Evolutionary conservation across 2,329 filamentous ascomycete species (phyloP).

Genomic region (Ophiosphaerella narmari): DNA sequence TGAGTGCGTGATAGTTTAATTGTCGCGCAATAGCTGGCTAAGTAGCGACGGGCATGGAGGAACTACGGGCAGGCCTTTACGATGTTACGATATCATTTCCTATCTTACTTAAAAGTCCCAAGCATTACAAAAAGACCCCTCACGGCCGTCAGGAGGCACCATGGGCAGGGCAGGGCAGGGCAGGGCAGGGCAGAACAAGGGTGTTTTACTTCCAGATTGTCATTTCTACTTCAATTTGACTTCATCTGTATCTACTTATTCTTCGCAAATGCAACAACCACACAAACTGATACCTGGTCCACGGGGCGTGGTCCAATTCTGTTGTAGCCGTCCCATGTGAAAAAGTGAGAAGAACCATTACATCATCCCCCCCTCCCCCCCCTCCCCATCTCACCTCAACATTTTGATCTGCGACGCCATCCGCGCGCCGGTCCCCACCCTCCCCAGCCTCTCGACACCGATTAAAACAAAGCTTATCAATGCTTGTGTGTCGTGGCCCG

Average conservation of each 20-base stretch:
- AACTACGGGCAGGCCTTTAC: constrained; percentile 10
- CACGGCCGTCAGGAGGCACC: constrained; percentile 13
- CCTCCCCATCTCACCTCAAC: too few species aligned
- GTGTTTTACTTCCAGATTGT: neutral
- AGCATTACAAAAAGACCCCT: constrained; percentile 26
- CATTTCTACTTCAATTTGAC: constrained; percentile 1
- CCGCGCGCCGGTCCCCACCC: neutral
- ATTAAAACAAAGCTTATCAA: constrained; percentile 1
- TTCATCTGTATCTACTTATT: too few species aligned
- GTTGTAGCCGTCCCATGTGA: too few species aligned
- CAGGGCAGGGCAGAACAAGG: constrained; percentile 1
- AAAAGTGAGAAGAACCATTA: too few species aligned
- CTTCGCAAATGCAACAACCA: too few species aligned
- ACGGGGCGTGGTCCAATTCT: too few species aligned
- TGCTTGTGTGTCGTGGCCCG: neutral
- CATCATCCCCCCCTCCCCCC: too few species aligned
- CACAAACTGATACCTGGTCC: too few species aligned
- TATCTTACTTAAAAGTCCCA: constrained; percentile 14
- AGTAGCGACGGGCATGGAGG: constrained; percentile 1
- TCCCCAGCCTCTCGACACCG: neutral
- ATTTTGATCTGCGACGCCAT: neutral
- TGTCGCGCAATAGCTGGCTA: constrained; percentile 1
- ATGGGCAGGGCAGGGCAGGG: constrained; percentile 19
- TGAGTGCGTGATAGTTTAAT: neutral
- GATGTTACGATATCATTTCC: constrained; percentile 27